Base-by-base conservation (phyloP, 1,284 basidiomycete species). In the Cutaneotrichosporon sp. region DNA sequence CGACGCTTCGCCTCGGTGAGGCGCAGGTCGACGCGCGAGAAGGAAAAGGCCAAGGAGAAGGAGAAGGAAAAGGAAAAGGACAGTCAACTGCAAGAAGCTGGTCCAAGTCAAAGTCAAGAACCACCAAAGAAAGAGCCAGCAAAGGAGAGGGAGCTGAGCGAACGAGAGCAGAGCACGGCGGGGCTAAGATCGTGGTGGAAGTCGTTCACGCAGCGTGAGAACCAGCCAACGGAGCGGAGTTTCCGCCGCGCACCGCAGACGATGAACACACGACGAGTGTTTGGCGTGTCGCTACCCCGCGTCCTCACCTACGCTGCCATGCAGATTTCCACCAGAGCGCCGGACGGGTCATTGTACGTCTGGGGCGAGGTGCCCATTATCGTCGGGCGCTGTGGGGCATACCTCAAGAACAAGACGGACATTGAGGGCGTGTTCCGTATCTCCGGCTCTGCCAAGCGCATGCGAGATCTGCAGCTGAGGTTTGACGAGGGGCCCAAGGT, bases 361-460 rank as follows among this genome's bases (percentile, higher is more conserved):
- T 91, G 88, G 86, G 90, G 70, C 2, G 90, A 88, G 70, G 90
- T 98, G 38, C 94, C 96, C 9, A 88, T 97, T 49, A 89, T 97
- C 52, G 93, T 98, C 32, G 96, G 93, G 52, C 96, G 97, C 75
- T 96, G 92, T 67, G 92, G 92, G 3, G 76, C 92, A 37, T 87
- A 90, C 77, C 82, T 97, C 57, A 97, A 97, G 72, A 87, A 90
- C 75, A 87, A 87, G 62, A 90, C 90, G 20, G 90, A 94, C 72
- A 84, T 94, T n/a, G 84, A 90, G 67, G 94, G 94, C 17, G 89
- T 90, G 1, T 98, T 98, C 72, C 88, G 96, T 43, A 88, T 97
- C 53, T 88, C 86, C 59, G 92, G 92, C 19, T 93, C 90, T 31
- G 87, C 84, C 61, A 96, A 90, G 75, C 85, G 94, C 34, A 98